phyloP scores from a whole-genome alignment of 495 filamentous ascomycete genomes.

The Penicillium goetzii region DNA sequence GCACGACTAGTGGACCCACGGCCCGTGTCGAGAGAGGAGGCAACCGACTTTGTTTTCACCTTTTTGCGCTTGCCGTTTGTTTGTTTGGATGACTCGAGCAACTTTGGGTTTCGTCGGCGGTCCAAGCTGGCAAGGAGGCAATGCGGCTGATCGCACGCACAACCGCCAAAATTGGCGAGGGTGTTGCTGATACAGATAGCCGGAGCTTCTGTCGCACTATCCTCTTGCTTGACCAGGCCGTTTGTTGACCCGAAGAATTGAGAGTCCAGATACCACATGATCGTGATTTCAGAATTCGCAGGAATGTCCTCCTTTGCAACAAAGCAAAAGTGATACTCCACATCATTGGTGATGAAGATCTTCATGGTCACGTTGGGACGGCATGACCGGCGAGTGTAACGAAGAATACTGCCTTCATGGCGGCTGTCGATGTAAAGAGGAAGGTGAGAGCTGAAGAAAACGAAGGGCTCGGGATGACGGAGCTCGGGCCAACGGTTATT shows the following conservation, averaged over 20 bases:
- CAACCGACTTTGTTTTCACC: conserved; percentile 58
- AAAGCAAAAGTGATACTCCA: conserved; percentile 87
- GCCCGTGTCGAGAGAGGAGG: conserved; percentile 71
- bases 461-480: conserved; percentile 79
- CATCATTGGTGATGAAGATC: conserved; percentile 73
- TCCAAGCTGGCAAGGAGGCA: conserved; percentile 78
- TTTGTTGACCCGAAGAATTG: conserved; percentile 50
- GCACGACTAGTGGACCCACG: conserved; percentile 77
- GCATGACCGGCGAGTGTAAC: conserved; percentile 88
- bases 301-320: conserved; percentile 75
- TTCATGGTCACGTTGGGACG: conserved; percentile 80
- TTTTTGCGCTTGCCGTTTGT: conserved; percentile 59
- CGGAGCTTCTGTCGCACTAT: conserved; percentile 50
- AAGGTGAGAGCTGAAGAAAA: conserved; percentile 79
- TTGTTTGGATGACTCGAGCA: conserved; percentile 42
- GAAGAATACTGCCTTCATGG: conserved; percentile 76
- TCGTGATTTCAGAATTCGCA: conserved; percentile 63
- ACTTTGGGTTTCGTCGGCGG: conserved; percentile 59
- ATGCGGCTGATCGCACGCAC: conserved; percentile 72
- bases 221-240: conserved; percentile 53
- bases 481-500: conserved; percentile 76
- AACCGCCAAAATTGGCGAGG: conserved; percentile 84
- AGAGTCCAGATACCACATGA: conserved; percentile 66
- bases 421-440: conserved; percentile 92
- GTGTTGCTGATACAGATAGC: conserved; percentile 69